These are phyloP conservation scores for Aspergillus mulundensis DNA, from an alignment of 495 filamentous ascomycete species.

Conservation along the genomic window DNA sequence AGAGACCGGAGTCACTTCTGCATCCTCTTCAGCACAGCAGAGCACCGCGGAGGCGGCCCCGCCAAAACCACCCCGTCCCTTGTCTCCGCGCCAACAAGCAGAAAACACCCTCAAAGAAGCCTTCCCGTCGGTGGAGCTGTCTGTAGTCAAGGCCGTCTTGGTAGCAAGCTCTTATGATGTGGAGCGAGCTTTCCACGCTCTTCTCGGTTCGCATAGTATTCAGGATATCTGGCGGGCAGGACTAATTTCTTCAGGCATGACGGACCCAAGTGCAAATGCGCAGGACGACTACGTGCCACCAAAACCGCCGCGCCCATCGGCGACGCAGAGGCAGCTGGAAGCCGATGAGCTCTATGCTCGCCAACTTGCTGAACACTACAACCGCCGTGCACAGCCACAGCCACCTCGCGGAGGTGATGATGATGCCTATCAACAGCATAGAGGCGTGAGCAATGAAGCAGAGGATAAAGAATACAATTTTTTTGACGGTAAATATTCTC, in stretches of 20 bases:
- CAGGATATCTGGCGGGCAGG: conserved; percentile 2
- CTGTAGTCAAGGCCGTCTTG: conserved; percentile 85
- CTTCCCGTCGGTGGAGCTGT: conserved; percentile 77
- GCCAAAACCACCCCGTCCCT: conserved; percentile 82
- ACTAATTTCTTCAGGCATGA: conserved; percentile 64
- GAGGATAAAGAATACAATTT: conserved; percentile 76
- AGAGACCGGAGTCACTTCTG: conserved; percentile 49
- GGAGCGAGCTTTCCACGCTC: conserved; percentile 93
- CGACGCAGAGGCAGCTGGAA: conserved; percentile 73
- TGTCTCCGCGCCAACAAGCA: conserved; percentile 75
- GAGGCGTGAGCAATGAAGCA: conserved; percentile 38
- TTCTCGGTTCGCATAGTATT: conserved; percentile 59
- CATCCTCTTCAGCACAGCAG: conserved; percentile 32
- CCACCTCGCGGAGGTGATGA: conserved; percentile 46
- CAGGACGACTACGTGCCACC: conserved; percentile 63
- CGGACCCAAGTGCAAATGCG: conserved; percentile 69
- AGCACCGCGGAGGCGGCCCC: conserved; percentile 52
- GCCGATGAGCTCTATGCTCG: conserved; percentile 91
- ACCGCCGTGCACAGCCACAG: conserved; percentile 40
- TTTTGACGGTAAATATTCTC: conserved; percentile 64
- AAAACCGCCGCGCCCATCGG: conserved; percentile 68
- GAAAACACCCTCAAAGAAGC: conserved; percentile 89
- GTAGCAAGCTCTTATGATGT: conserved; percentile 80
- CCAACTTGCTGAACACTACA: conserved; percentile 88
- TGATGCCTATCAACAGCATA: conserved; percentile 29